phyloP scores from a whole-genome alignment of 2,329 filamentous ascomycete genomes.

The Calonectria hawksworthii region DNA sequence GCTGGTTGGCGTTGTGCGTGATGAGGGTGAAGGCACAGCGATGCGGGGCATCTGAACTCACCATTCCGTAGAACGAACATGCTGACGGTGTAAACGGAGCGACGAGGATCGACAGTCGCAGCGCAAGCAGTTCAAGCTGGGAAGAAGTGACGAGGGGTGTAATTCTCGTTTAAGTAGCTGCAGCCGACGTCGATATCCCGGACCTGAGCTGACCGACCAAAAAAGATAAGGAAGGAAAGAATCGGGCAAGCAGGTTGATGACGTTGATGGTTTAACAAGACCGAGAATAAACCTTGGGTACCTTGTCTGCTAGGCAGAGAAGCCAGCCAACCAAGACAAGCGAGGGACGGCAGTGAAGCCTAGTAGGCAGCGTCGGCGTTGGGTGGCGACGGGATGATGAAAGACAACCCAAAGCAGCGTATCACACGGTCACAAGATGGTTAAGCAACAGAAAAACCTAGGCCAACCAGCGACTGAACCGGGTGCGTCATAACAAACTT shows the following conservation, averaged over 20 bases:
- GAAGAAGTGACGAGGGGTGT: neutral
- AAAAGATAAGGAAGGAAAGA: conserved; percentile 20
- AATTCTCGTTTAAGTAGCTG: conserved; percentile 1
- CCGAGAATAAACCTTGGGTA: conserved; percentile 25
- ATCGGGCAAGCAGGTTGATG: conserved; percentile 27
- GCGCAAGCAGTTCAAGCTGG: neutral
- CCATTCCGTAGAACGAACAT: conserved; percentile 58
- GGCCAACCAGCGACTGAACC: conserved; percentile 21
- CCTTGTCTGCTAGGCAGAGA: conserved; percentile 31
- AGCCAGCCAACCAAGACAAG: conserved; percentile 25
- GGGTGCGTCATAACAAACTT: conserved; percentile 47
- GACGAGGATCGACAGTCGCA: conserved; percentile 6
- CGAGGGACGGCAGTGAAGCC: conserved; percentile 6
- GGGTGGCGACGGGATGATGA: conserved; percentile 29
- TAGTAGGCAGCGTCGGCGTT: conserved; percentile 18
- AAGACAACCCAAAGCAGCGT: conserved; percentile 21
- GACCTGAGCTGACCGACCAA: neutral
- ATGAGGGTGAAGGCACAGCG: neutral
- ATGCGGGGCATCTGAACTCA: conserved; percentile 45
- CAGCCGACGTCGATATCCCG: neutral
- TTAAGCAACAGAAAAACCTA: conserved; percentile 18
- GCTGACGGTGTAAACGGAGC: conserved; percentile 37
- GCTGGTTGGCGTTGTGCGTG: neutral
- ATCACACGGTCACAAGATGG: neutral
- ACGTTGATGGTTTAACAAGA: conserved; percentile 35